A percentile compares a stretch with the other conserved stretches of the same genome.
Evolutionary conservation across 495 filamentous ascomycete species (phyloP).

Genomic region (Tricharina praecox): DNA sequence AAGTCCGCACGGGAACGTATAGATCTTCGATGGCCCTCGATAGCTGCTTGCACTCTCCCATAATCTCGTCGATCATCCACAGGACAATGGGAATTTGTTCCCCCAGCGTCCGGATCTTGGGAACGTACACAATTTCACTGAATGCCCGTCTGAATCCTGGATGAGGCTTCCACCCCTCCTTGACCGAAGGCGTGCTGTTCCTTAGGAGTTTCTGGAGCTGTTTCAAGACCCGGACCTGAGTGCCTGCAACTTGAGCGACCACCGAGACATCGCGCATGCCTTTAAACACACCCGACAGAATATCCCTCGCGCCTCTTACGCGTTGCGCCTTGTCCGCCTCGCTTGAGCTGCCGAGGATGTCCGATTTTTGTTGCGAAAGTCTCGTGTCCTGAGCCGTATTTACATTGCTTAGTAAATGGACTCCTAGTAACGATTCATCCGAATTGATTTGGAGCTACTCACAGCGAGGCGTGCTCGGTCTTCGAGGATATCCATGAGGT

Average conservation of each 20-base stretch:
- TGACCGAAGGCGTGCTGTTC: neutral
- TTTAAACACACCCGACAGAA: neutral
- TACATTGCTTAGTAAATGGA: neutral
- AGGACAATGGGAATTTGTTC: neutral
- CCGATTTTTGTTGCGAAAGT: too few species aligned
- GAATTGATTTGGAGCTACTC: neutral
- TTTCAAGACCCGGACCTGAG: neutral
- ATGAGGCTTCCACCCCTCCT: neutral
- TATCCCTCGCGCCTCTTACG: neutral
- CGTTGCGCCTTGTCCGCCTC: too few species aligned
- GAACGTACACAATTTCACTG: neutral
- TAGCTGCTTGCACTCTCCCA: neutral
- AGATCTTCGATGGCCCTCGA: neutral
- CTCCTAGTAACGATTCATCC: neutral
- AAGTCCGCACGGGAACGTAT: neutral
- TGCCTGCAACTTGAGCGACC: neutral
- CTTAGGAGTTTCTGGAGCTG: neutral
- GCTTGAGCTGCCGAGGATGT: too few species aligned
- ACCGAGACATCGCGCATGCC: neutral
- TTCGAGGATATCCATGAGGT: neutral
- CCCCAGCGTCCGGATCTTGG: neutral
- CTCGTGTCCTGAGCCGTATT: too few species aligned
- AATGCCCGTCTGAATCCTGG: neutral
- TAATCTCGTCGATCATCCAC: neutral
- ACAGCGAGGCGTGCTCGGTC: neutral